Evolutionary conservation across 2,329 filamentous ascomycete species (phyloP).

Genomic region (Aspergillus carbonarius): DNA sequence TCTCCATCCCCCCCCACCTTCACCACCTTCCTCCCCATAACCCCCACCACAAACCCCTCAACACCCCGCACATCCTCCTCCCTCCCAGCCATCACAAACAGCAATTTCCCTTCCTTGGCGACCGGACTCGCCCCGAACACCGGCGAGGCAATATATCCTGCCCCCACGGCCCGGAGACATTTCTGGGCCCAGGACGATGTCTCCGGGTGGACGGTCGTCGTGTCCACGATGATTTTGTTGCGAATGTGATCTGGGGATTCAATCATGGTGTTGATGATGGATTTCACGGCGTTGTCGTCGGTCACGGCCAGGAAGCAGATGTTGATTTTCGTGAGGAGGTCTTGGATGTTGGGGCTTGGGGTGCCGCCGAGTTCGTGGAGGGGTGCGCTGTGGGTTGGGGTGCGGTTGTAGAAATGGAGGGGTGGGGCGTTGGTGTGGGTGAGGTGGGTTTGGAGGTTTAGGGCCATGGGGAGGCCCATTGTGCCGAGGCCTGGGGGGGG

Average conservation of each 20-base stretch:
- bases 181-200: neutral
- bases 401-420: neutral
- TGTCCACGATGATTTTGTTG: neutral
- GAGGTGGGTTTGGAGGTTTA: neutral
- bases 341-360: neutral
- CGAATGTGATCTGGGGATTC: neutral
- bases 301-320: neutral
- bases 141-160: neutral
- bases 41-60: slow-evolving; percentile 2
- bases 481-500: neutral
- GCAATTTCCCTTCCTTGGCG: neutral
- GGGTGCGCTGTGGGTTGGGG: neutral
- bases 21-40: slow-evolving; percentile 4
- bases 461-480: neutral
- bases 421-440: neutral
- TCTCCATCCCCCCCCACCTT: neutral
- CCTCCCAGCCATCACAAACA: neutral
- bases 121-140: neutral
- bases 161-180: neutral
- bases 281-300: neutral
- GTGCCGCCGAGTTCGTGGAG: neutral
- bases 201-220: neutral
- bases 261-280: neutral
- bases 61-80: neutral
- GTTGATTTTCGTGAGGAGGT: neutral